phyloP scores from a whole-genome alignment of 108 stramenopile species.

The Conticribra weissflogii region DNA sequence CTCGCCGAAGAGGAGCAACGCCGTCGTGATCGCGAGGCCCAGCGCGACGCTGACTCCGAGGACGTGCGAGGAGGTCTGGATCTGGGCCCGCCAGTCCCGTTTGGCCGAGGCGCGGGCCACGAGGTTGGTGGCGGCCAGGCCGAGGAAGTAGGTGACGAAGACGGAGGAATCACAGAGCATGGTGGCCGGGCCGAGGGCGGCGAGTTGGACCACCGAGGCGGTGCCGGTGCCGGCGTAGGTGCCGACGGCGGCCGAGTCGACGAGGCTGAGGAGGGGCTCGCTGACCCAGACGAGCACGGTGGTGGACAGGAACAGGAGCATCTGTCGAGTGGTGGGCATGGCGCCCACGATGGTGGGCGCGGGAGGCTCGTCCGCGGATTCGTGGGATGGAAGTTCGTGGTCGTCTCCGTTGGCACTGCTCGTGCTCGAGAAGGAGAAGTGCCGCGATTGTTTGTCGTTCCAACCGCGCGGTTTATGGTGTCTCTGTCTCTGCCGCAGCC shows the following conservation, averaged over 20 bases:
- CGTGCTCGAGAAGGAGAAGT: too few species aligned
- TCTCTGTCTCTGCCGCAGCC: too few species aligned
- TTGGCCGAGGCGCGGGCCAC: slow-evolving; percentile 67
- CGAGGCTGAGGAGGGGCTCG: slow-evolving; percentile 82
- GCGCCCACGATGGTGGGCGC: slow-evolving; percentile 1
- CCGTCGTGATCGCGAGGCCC: slow-evolving; percentile 47
- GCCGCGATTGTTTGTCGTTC: too few species aligned
- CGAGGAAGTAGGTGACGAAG: slow-evolving; percentile 83
- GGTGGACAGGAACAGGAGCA: slow-evolving; percentile 60
- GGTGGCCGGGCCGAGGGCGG: slow-evolving; percentile 89
- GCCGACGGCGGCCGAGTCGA: slow-evolving; percentile 88
- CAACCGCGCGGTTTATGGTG: too few species aligned
- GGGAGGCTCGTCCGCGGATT: too few species aligned
- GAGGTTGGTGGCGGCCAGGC: slow-evolving; percentile 86
- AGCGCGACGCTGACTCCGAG: slow-evolving; percentile 62
- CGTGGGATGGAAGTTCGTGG: too few species aligned
- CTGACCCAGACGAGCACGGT: slow-evolving; percentile 78
- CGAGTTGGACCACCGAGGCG: slow-evolving; percentile 65
- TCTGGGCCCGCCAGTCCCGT: slow-evolving; percentile 23
- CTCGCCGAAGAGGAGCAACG: slow-evolving; percentile 43
- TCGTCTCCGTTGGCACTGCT: too few species aligned
- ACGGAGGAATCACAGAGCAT: slow-evolving; percentile 74
- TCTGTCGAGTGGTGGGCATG: slow-evolving; percentile 9
- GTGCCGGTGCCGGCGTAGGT: slow-evolving; percentile 17
- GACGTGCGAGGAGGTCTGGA: slow-evolving; percentile 53